Evolutionary conservation across 225 moss, liverwort and hornwort genomes (phyloP).

Genomic region (Rhytidiadelphus loreus): DNA sequence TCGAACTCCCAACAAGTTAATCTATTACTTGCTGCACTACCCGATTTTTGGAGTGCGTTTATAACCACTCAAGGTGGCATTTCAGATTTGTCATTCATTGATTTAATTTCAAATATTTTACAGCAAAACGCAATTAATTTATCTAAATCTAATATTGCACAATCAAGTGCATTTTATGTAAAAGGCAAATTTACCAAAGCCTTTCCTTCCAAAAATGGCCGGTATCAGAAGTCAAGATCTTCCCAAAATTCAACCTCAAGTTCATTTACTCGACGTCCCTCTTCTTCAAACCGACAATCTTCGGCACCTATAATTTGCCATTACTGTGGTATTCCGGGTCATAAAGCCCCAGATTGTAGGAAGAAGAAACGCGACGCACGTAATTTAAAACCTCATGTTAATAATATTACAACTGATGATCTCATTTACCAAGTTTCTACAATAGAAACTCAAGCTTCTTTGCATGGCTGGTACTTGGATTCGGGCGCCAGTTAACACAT

Average conservation of each 20-base stretch:
- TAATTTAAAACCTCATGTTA: not conserved
- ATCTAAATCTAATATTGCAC: not conserved
- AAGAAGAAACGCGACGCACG: too few relatives aligned
- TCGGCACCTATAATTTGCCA: not conserved
- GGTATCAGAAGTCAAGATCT: fast-evolving
- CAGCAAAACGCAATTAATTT: not conserved
- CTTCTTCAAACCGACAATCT: not conserved
- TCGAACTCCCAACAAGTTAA: too few relatives aligned
- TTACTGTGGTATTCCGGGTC: not conserved
- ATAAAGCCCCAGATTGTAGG: not conserved
- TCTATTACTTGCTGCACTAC: too few relatives aligned
- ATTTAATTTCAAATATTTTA: not conserved
- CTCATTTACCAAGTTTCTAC: not conserved
- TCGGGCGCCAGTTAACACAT: not conserved
- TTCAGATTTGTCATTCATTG: not conserved
- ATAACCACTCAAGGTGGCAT: too few relatives aligned
- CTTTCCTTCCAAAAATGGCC: not conserved
- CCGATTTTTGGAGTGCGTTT: too few relatives aligned
- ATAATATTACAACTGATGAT: not conserved
- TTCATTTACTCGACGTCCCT: not conserved
- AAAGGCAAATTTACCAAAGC: not conserved
- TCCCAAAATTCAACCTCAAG: not conserved
- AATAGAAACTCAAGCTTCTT: not conserved
- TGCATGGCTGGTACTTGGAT: not conserved
- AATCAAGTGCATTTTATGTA: not conserved